Evolutionary conservation across 495 filamentous ascomycete species (phyloP).

Genomic region (Talaromyces borbonicus): DNA sequence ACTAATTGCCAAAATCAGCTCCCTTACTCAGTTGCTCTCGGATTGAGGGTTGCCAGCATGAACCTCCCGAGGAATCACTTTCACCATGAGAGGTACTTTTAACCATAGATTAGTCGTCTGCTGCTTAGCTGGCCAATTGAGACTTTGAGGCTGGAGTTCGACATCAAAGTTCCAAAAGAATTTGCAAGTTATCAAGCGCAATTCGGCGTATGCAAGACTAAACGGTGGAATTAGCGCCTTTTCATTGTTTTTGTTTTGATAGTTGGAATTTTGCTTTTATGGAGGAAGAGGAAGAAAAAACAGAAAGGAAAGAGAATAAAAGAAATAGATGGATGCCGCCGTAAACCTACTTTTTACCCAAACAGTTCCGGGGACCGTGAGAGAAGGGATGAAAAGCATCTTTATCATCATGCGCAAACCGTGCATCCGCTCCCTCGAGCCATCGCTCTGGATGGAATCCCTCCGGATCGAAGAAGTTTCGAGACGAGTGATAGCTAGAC

Average conservation of each 20-base stretch:
- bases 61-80: neutral
- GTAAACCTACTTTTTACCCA: conserved; percentile 33
- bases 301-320: neutral
- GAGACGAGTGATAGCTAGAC: conserved; percentile 30
- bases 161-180: conserved; percentile 36
- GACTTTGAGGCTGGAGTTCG: conserved; percentile 1
- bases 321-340: neutral
- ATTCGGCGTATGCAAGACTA: conserved; percentile 35
- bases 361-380: conserved; percentile 36
- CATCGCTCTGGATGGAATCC: conserved; percentile 44
- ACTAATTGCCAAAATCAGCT: too few species aligned
- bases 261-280: too few species aligned
- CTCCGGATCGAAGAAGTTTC: conserved; percentile 39
- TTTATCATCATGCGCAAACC: conserved; percentile 21
- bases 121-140: conserved; percentile 19
- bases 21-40: too few species aligned
- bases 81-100: conserved; percentile 10
- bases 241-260: too few species aligned
- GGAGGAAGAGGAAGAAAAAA: too few species aligned
- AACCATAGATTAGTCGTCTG: conserved; percentile 25
- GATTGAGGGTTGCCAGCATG: too few species aligned
- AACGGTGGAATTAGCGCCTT: too few species aligned
- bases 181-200: conserved; percentile 33
- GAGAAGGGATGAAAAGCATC: conserved; percentile 36
- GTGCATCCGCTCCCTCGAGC: conserved; percentile 19